Percentiles rank a stretch among this genome's conserved stretches.
Evolutionary conservation across 768 basidiomycete species (phyloP).

Genomic region (Tricholoma sp.): DNA sequence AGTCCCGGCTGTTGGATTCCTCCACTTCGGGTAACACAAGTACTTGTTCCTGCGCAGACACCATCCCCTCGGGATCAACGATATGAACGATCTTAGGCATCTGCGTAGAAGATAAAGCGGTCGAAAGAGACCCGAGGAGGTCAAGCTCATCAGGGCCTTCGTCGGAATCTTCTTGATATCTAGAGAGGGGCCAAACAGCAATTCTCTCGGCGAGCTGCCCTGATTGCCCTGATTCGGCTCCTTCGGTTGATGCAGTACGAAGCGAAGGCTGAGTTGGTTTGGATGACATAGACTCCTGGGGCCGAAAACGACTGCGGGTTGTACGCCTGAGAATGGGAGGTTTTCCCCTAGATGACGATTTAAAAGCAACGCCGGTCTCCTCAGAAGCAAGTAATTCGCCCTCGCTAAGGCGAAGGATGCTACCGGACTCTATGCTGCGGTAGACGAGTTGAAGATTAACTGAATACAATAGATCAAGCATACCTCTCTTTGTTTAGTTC

Average conservation of each 20-base stretch:
- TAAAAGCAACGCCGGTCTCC: background rate
- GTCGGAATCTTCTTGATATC: conserved; percentile 15
- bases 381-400: conserved; percentile 14
- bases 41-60: background rate
- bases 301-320: conserved; percentile 2
- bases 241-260: background rate
- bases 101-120: conserved; percentile 4
- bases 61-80: background rate
- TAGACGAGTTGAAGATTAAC: conserved; percentile 6
- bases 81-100: background rate
- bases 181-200: background rate
- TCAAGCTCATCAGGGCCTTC: conserved; percentile 38
- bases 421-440: conserved; percentile 36
- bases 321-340: background rate
- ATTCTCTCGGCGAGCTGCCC: background rate
- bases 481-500: conserved; percentile 49
- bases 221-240: background rate
- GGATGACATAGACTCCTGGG: conserved; percentile 9
- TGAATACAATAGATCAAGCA: conserved; percentile 8
- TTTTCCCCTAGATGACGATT: background rate
- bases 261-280: background rate
- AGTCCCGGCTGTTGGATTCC: background rate
- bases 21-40: background rate
- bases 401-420: conserved; percentile 32
- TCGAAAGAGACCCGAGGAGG: conserved; percentile 27